Evolutionary conservation across 257 asterid species (phyloP), one percentile per base, ranked within the genome.

Genomic region (Pogostemon cablin): DNA sequence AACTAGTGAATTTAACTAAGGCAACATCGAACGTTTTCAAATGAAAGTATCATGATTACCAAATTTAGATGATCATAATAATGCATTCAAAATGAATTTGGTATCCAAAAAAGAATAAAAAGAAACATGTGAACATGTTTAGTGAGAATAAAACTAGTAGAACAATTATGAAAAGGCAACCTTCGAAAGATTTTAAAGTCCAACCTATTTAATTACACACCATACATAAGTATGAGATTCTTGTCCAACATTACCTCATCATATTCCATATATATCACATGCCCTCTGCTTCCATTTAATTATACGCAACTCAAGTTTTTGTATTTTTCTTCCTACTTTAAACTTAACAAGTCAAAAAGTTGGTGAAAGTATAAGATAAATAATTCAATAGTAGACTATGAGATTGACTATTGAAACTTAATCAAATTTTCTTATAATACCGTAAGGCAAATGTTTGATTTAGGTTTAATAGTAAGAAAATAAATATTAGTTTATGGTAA

Each of bases 161-260:
- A 68, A 48, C 43, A 74, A 25, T 25, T 25, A 67, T 67, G 41
- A 58, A 63, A 38, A 56, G 58, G 35, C 72, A 72, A 65, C 65
- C 69, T 63, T 80, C 68, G 64, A 69, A 64, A 66, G 37, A 58
- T 49, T 64, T 62, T 61, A 59, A 25, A 73, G 74, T 72, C 72
- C 57, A 72, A 47, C 74, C 74, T 52, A 75, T 58, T 75, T 66
- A 67, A 35, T 62, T 38, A 25, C 72, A 71, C 65, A 69, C 75
- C 63, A 76, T 66, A 61, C 20, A 75, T 50, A 73, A 68, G 82
- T 74, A 72, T 75, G 78, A 73, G 84, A 85, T 85, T 87, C 84
- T 75, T 79, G 78, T 67, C 59, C 69, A 57, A 65, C 65, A 59
- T 71, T 65, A 62, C 39, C 66, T 62, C 72, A 34, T 56, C 66